These are phyloP conservation scores for Cryptosporidium meleagridis DNA, from an alignment of 169 alveolate genomes.

Conservation along the genomic window DNA sequence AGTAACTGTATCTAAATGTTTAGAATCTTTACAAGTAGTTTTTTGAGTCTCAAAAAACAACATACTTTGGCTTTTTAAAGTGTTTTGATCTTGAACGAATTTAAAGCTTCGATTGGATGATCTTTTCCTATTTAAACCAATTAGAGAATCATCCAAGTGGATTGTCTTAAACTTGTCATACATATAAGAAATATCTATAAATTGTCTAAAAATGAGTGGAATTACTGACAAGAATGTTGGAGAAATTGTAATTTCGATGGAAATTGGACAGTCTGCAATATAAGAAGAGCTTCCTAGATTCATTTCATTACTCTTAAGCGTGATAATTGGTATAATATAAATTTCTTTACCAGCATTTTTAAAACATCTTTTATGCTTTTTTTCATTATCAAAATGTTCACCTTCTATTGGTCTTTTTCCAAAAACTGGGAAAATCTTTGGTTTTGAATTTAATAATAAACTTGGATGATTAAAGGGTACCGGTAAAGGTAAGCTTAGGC, in stretches of 20 bases:
- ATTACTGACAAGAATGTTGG: constrained; percentile 56
- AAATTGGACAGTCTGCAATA: background rate
- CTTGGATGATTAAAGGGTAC: constrained; percentile 30
- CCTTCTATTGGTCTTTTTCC: constrained; percentile 54
- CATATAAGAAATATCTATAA: constrained; percentile 31
- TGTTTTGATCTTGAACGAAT: background rate
- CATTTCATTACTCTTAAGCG: constrained; percentile 17
- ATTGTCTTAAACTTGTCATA: constrained; percentile 18
- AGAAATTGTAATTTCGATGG: constrained; percentile 13
- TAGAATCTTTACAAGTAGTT: background rate
- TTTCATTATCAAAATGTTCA: background rate
- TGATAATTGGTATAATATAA: constrained; percentile 43
- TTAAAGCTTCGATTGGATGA: background rate
- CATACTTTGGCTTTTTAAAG: background rate
- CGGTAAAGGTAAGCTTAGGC: constrained; percentile 45
- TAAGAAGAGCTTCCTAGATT: background rate
- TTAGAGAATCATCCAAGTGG: background rate
- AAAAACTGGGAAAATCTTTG: constrained; percentile 72
- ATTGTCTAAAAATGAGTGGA: constrained; percentile 41
- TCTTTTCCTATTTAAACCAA: background rate
- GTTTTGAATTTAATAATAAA: constrained; percentile 10
- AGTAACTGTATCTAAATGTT: background rate
- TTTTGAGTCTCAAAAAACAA: background rate
- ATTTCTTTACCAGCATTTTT: background rate
- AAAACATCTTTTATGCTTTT: background rate